These are phyloP conservation scores for Aegilops tauschii DNA, from an alignment of 176 grass and related monocot species.

Conservation along the genomic window DNA sequence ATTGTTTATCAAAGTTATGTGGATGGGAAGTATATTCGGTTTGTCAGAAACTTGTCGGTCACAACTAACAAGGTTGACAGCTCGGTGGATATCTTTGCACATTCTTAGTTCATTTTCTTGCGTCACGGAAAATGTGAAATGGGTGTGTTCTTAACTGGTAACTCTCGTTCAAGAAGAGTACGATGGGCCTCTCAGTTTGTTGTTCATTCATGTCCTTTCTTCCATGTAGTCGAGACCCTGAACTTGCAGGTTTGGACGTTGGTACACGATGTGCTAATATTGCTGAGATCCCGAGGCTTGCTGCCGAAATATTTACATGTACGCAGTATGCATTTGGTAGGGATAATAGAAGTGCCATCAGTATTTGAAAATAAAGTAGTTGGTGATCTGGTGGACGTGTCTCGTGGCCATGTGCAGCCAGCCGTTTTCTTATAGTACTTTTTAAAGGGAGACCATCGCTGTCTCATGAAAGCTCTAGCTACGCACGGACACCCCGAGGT, in stretches of 20 bases:
- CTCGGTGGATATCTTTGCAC: slow-evolving; percentile 9
- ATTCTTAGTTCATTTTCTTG: background rate
- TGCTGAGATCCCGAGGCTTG: background rate
- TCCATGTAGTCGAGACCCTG: background rate
- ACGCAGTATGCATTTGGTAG: background rate
- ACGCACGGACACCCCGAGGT: too few relatives aligned
- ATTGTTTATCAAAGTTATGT: slow-evolving; percentile 48
- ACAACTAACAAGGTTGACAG: slow-evolving; percentile 18
- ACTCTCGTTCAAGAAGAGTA: background rate
- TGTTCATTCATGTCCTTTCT: background rate
- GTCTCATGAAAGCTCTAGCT: too few relatives aligned
- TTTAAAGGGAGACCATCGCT: too few relatives aligned
- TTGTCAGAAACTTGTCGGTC: slow-evolving; percentile 17
- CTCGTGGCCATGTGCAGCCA: too few relatives aligned
- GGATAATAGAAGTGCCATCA: background rate
- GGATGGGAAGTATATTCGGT: slow-evolving; percentile 43
- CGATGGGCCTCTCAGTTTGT: background rate
- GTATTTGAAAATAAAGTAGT: background rate
- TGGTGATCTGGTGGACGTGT: background rate
- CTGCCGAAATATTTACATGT: background rate
- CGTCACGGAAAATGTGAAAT: background rate
- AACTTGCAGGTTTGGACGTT: background rate
- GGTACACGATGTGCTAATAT: background rate
- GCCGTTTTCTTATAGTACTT: too few relatives aligned
- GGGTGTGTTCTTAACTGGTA: background rate